These are phyloP conservation scores for Nitzschia sp. DNA, from an alignment of 108 stramenopile species.

Conservation along the genomic window DNA sequence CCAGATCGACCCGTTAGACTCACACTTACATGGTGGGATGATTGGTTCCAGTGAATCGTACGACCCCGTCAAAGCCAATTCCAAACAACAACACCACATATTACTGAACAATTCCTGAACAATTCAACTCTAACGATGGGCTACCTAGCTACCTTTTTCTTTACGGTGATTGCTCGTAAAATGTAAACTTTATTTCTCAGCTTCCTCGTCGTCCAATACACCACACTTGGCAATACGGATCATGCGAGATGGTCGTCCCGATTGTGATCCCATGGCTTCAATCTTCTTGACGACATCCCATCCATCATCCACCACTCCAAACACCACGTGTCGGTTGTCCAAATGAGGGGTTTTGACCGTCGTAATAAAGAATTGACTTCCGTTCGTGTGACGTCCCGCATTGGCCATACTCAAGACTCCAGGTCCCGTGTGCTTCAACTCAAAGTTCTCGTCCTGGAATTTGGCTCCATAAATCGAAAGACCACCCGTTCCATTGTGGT, in stretches of 20 bases:
- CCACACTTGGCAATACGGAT: conserved; percentile 67
- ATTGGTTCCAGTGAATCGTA: too few species aligned
- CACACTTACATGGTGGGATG: too few species aligned
- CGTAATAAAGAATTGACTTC: conserved; percentile 87
- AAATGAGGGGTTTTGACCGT: conserved; percentile 90
- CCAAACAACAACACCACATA: too few species aligned
- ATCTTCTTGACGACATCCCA: conserved; percentile 78
- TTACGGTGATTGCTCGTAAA: too few species aligned
- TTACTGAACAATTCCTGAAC: too few species aligned
- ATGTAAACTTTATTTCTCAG: conserved; percentile 12
- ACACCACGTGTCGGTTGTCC: conserved; percentile 86
- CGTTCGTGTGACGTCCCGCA: conserved; percentile 89
- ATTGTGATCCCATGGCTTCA: conserved; percentile 61
- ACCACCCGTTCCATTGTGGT: conserved; percentile 91
- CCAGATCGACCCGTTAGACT: too few species aligned
- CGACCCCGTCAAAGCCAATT: too few species aligned
- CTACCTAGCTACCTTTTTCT: too few species aligned
- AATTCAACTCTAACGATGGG: too few species aligned
- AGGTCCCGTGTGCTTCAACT: conserved; percentile 86
- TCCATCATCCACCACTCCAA: conserved; percentile 73
- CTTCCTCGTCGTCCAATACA: conserved; percentile 43
- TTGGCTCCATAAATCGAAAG: conserved; percentile 63
- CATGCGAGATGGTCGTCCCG: conserved; percentile 49
- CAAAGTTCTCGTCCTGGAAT: conserved; percentile 95
- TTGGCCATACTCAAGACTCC: conserved; percentile 95